Evolutionary conservation across 495 filamentous ascomycete species (phyloP).

Genomic region (Trichoderma orchidacearum): DNA sequence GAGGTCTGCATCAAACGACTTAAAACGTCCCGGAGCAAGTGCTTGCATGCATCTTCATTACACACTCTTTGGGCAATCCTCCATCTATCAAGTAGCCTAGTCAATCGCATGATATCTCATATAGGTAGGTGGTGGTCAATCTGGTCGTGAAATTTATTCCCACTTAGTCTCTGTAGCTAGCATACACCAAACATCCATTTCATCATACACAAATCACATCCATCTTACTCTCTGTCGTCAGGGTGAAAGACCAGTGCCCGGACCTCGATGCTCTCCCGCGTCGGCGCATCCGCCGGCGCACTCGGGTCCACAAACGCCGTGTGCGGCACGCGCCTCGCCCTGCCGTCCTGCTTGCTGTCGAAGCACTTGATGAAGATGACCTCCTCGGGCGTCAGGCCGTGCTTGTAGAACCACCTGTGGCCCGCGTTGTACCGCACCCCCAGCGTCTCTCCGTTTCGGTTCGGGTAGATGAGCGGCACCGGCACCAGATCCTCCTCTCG

Average conservation of each 20-base stretch:
- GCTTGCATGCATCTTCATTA: too few relatives aligned
- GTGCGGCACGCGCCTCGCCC: conserved; percentile 50
- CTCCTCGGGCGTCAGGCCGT: conserved; percentile 46
- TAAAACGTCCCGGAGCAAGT: too few relatives aligned
- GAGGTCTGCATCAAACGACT: too few relatives aligned
- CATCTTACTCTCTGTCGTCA: conserved; percentile 15
- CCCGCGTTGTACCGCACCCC: conserved; percentile 40
- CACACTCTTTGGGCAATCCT: too few relatives aligned
- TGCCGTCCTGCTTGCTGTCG: conserved; percentile 46
- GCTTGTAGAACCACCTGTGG: conserved; percentile 71
- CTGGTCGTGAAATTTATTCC: too few relatives aligned
- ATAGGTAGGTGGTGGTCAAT: too few relatives aligned
- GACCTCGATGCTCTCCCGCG: conserved; percentile 53
- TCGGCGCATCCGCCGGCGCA: conserved; percentile 6
- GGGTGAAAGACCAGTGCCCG: conserved; percentile 38
- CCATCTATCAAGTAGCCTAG: too few relatives aligned
- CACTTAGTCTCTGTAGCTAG: too few relatives aligned
- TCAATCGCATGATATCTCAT: too few relatives aligned
- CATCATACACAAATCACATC: too few relatives aligned
- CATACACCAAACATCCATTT: too few relatives aligned
- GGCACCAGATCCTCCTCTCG: conserved; percentile 51
- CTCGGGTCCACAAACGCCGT: conserved; percentile 45
- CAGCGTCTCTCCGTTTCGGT: conserved; percentile 60
- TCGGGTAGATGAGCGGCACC: conserved; percentile 59
- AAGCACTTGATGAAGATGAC: conserved; percentile 60